Base-by-base conservation (phyloP, 140 eudicot genomes). In the Flaveria floridana region DNA sequence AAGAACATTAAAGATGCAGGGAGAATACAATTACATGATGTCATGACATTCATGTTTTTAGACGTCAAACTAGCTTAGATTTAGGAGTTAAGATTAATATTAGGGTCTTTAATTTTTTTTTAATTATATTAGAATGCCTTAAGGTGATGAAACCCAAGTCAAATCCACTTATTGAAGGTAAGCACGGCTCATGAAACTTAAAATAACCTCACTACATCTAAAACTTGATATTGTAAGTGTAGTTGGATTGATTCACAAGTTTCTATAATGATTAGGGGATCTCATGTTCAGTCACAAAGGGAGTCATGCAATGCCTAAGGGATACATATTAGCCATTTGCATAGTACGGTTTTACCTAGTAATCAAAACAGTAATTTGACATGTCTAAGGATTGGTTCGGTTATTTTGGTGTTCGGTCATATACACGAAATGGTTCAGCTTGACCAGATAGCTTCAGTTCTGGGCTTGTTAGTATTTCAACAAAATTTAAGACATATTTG, bases 181-280 rank as follows among this genome's bases (percentile, higher is more conserved):
- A 16, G 19, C 28, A 18, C 18, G 57, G 46, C 34, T 55, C 34
- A 21, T 21, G 65, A 21, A 16, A 44, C 72, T 68, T 68, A 19
- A 6, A 44, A 44, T 41, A 68, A 15, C 69, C 69, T 13, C 57
- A 16, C 8, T 21, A 68, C 39, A 68, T 39, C 72, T 21, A 44
- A 41, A 4, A 68, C 57, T 19, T 44, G 72, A 68, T 20, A 44
- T 18, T 68, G 44, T 56, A 68, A 12, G 20, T 20, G 34, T 21
- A 68, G 57, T 42, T 68, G 72, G 57, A 18, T 42, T 11, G 48
- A 42, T 68, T 23, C 19, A 44, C 39, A 68, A 39, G 55, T 21
- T 68, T 41, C 56, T 41, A 41, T 2, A 66, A 66, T 41, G 3
- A 16, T 62, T 42, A 0, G 16, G 9, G 8, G 2, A n/a, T 4